Base-by-base conservation (phyloP, 2,329 filamentous ascomycete species). In the Pseudogymnoascus sp. region DNA sequence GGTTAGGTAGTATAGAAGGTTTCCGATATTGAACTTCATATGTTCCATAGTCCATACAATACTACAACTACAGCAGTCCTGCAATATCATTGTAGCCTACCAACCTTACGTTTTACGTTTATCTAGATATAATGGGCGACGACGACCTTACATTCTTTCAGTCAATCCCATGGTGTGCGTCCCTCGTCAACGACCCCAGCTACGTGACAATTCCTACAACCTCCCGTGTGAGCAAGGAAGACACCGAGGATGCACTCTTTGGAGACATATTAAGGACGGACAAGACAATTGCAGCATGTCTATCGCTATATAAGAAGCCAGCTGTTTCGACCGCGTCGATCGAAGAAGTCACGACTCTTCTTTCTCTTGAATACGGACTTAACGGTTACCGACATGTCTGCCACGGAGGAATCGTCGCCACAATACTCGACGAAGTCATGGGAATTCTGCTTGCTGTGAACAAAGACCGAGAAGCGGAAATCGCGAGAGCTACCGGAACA, bases 151-250 rank as follows among this genome's bases (percentile, higher is more conserved):
- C 56, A 23, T 60, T 60, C 21, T 60, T 60, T 23, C 56, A 60
- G 56, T 46, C 62, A 8, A 62, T 62, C 16, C 63, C 63, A n/a
- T 64, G 63, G 63, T 64, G 63, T 60, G 34, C 63, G 25, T 38
- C 38, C 31, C 16, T 62, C 18, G 31, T 64, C 14, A 36, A 44
- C 46, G 60, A 64, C 61, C 63, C 60, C 14, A 25, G 14, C 12
- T 23, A 25, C 18, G 50, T 62, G 38, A 53, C 56, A n/a, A 31
- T 23, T 5, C 60, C 60, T 5, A 64, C 44, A n/a, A 44, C 1
- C n/a, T 64, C 63, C 44, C 56, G 63, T 1, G 60, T 16, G 42
- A 23, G n/a, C 42, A 64, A 64, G 60, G 40, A 62, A 5, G 62
- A 18, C 60, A 64, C 63, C 8, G 34, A 64, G 40, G 63, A 64